Evolutionary conservation across 2,329 filamentous ascomycete genomes (phyloP), one percentile per base, ranked within the genome.

Genomic region (Fusarium robinianum): DNA sequence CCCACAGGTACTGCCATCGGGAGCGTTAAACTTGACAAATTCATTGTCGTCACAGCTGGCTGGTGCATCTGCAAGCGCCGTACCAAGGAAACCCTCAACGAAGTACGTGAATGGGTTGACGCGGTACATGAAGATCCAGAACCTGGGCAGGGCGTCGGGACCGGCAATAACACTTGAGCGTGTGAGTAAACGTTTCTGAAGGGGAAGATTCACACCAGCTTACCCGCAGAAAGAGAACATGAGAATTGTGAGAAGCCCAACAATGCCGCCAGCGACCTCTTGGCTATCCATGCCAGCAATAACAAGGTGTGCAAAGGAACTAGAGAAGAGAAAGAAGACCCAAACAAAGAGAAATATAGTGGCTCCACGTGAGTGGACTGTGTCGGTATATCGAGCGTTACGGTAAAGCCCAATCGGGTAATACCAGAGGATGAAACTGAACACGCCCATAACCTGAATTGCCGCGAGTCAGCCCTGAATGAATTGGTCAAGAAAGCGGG

Each of bases 351-450:
- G 71, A 65, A 85, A 81, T 69, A 85, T 79, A n/a, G 84, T 73
- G 3, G 73, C 78, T 12, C 81, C 79, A 11, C 83, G 79, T 1
- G 55, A 57, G n/a, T 57, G 35, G 8, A 52, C 54, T 24, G 80
- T 71, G 49, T 76, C 67, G 6, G 76, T 77, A 7, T 72, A 69
- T 18, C 73, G 65, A 1, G 80, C 79, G 56, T 84, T 83, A 36
- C 69, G 68, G 63, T 83, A 79, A 12, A 84, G 71, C 2, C 81
- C 81, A 42, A 85, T 78, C 4, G 83, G 82, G 62, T 83, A 87
- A 69, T 87, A 87, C 74, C 81, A 85, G 60, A 72, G 77, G 50
- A 83, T 69, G 67, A 75, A 87, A 56, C 83, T 76, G 41, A 87
- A 63, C 16, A 83, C 23, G 4, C 43, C 23, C 14, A 47, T 44